phyloP scores from a whole-genome alignment of 2,329 filamentous ascomycete species.

The Eutypa lata region DNA sequence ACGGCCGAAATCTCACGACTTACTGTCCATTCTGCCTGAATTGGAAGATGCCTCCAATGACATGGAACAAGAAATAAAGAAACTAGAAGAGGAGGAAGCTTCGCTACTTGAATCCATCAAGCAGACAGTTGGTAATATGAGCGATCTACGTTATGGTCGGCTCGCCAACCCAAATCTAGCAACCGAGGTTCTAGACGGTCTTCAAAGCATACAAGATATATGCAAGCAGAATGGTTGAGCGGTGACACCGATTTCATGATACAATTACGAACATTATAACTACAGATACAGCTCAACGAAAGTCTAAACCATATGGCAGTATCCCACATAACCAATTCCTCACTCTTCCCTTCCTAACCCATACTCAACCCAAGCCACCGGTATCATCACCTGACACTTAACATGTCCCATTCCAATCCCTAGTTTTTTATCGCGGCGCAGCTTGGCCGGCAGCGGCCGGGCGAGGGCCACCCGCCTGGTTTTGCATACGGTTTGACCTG shows the following conservation, averaged over 20 bases:
- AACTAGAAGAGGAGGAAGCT: conserved; percentile 63
- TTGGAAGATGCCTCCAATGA: conserved; percentile 64
- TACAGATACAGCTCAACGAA: conserved; percentile 3
- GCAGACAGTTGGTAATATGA: conserved; percentile 68
- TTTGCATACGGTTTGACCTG: conserved; percentile 23
- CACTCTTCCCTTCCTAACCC: too few species aligned
- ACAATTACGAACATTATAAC: conserved; percentile 18
- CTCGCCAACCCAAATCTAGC: conserved; percentile 62
- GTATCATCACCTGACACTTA: not conserved
- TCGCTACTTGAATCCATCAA: conserved; percentile 58
- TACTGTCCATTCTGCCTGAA: conserved; percentile 63
- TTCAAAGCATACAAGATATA: conserved; percentile 60
- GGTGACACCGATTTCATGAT: conserved; percentile 6
- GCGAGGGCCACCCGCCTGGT: conserved; percentile 17
- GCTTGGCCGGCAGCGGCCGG: conserved; percentile 25
- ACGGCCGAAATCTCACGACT: conserved; percentile 54
- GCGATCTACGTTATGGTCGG: conserved; percentile 78
- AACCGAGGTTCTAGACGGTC: conserved; percentile 64
- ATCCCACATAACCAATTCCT: too few species aligned
- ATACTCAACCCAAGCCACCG: not conserved
- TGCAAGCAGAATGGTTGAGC: conserved; percentile 50
- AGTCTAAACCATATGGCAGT: conserved; percentile 1
- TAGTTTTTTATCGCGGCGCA: conserved; percentile 17
- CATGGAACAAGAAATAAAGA: conserved; percentile 65
- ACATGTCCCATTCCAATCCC: not conserved